These are phyloP conservation scores for Pestalotiopsis fici DNA, from an alignment of 2,329 filamentous ascomycete genomes.

Conservation along the genomic window DNA sequence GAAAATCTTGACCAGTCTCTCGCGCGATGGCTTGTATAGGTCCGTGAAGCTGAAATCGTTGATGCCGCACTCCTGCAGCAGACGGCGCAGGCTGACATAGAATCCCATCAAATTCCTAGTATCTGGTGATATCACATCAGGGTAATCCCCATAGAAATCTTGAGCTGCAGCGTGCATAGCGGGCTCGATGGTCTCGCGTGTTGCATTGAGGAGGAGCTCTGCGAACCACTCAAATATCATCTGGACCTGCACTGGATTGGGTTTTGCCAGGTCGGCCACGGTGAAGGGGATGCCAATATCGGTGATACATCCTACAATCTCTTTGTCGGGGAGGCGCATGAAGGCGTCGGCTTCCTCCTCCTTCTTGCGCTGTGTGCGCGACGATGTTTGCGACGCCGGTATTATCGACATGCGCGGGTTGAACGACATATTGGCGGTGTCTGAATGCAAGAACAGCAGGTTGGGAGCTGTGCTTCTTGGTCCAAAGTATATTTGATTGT, in stretches of 20 bases:
- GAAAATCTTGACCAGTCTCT: slow-evolving; percentile 90
- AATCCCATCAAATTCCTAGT: slow-evolving; percentile 96
- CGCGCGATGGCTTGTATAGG: slow-evolving; percentile 86
- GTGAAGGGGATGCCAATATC: slow-evolving; percentile 93
- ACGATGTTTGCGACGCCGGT: slow-evolving; percentile 51
- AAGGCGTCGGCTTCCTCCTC: slow-evolving; percentile 60
- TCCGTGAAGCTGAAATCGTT: slow-evolving; percentile 93
- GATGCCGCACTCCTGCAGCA: slow-evolving; percentile 87
- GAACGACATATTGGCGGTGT: slow-evolving; percentile 50
- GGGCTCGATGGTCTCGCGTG: slow-evolving; percentile 88
- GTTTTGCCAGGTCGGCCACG: slow-evolving; percentile 85
- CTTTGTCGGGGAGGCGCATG: slow-evolving; percentile 64
- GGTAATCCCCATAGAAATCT: slow-evolving; percentile 80
- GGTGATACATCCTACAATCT: slow-evolving; percentile 96
- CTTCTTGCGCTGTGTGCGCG: slow-evolving; percentile 54
- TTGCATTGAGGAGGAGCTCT: slow-evolving; percentile 90
- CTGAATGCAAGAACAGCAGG: neutral
- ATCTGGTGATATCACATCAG: slow-evolving; percentile 83
- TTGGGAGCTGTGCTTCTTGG: neutral
- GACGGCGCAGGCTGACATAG: slow-evolving; percentile 77
- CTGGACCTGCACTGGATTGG: slow-evolving; percentile 91
- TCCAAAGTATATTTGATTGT: neutral
- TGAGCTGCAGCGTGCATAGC: slow-evolving; percentile 92
- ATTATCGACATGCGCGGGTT: slow-evolving; percentile 64
- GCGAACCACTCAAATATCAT: slow-evolving; percentile 98